These are phyloP conservation scores for Tetrapisispora fleetii DNA, from an alignment of 805 yeast genomes.

Conservation along the genomic window DNA sequence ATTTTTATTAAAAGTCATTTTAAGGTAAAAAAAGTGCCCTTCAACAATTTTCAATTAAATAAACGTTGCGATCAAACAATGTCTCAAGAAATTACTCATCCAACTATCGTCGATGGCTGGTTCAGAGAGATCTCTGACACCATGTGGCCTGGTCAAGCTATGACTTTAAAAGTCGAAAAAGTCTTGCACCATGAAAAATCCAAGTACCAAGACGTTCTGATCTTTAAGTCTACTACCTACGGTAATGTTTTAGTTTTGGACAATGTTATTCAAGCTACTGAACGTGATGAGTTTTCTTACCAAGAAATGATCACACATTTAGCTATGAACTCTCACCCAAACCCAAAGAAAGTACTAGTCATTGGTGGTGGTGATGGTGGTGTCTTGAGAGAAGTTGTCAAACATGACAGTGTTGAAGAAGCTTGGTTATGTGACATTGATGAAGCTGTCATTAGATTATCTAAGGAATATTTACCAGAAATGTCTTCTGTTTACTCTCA, in stretches of 20 bases:
- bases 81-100: conserved; percentile 33
- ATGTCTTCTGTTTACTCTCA: conserved; percentile 77
- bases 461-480: conserved; percentile 80
- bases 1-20: background rate
- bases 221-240: conserved; percentile 85
- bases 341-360: conserved; percentile 87
- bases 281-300: conserved; percentile 93
- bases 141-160: conserved; percentile 99
- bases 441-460: conserved; percentile 79
- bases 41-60: no score
- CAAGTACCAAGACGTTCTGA: conserved; percentile 85
- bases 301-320: conserved; percentile 98
- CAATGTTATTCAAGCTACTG: conserved; percentile 92
- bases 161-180: conserved; percentile 81
- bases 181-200: conserved; percentile 78
- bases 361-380: conserved; percentile 99
- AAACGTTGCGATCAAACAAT: conserved; percentile 7
- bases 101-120: conserved; percentile 69
- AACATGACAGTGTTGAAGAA: conserved; percentile 77
- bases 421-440: conserved; percentile 93
- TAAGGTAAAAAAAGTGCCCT: background rate
- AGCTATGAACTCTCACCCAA: conserved; percentile 86
- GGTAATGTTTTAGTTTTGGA: conserved; percentile 94
- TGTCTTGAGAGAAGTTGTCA: conserved; percentile 87
- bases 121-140: conserved; percentile 90